Evolutionary conservation across 768 basidiomycete genomes (phyloP), one percentile per base, ranked within the genome.

Genomic region (Boletus fagicola): DNA sequence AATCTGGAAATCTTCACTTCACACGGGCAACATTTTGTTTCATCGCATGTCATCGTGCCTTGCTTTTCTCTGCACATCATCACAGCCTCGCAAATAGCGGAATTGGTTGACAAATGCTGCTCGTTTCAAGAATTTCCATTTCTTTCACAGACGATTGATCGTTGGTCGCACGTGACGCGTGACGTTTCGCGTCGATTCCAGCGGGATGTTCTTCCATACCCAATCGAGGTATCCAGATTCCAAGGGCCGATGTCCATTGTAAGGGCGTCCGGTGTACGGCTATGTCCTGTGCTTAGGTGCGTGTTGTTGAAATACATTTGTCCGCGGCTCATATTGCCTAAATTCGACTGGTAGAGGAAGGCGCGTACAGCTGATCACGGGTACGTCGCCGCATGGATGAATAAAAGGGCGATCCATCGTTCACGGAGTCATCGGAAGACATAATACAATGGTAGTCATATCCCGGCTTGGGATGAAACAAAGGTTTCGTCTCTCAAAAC

Each of bases 391-490:
- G 42, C n/a, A n/a, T n/a, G n/a, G n/a, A n/a, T n/a, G n/a, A n/a
- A n/a, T n/a, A 59, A 10, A 39, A n/a, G 28, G 28, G 6, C 31
- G 5, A 43, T 9, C 5, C 18, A n/a, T 24, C 20, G 12, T 11
- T 45, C 22, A 35, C 28, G 45, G 30, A 49, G 57, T 15, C 26
- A 26, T 40, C 30, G 42, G 51, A 38, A 47, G 42, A 11, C 36
- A 38, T 18, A 16, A 43, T 35, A 31, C 18, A 13, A 43, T 36
- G 18, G 16, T 46, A 42, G 8, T 33, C 35, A 36, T 33, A 13
- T 46, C 48, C 10, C 15, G 31, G n/a, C 36, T 30, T 22, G 45
- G 28, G 51, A 50, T 63, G 65, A 65, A 68, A 65, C 55, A n/a
- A 53, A 28, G 31, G 48, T 65, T 67, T 67, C 54, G 60, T 56